Conservation (phyloP, 2,329 filamentous ascomycete genomes). For the Nigrospora osmanthi region DNA sequence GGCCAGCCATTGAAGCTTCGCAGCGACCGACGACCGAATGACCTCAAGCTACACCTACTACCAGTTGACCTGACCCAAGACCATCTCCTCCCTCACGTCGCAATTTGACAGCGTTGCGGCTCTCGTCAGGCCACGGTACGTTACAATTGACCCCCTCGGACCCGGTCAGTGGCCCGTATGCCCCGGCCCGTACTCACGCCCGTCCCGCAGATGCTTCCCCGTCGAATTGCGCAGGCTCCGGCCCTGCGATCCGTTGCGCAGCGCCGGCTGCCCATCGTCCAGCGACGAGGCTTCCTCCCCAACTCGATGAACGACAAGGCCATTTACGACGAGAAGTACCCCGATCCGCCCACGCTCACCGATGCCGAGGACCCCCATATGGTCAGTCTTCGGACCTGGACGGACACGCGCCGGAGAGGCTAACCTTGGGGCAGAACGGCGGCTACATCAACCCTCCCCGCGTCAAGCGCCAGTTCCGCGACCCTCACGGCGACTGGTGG, state of each 20-base stretch:
- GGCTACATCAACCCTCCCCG: conserved; percentile 72
- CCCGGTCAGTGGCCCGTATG: background rate
- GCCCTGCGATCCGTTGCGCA: conserved; percentile 37
- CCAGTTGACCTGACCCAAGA: conserved; percentile 8
- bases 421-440: conserved; percentile 54
- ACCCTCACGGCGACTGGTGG: conserved; percentile 92
- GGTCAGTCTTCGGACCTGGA: conserved; percentile 36
- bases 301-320: conserved; percentile 36
- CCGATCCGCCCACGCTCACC: conserved; percentile 36
- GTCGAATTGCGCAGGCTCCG: conserved; percentile 47
- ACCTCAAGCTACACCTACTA: background rate
- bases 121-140: conserved; percentile 25
- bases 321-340: conserved; percentile 43
- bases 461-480: conserved; percentile 84
- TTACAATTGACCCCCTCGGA: conserved; percentile 8
- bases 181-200: background rate
- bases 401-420: background rate
- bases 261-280: conserved; percentile 42
- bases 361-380: conserved; percentile 59
- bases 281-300: conserved; percentile 52
- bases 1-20: background rate
- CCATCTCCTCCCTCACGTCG: conserved; percentile 16
- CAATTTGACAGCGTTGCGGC: conserved; percentile 24
- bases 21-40: background rate
- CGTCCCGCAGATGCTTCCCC: conserved; percentile 48